Percentiles rank a stretch among this genome's conserved stretches.
phyloP scores from a whole-genome alignment of 305 asterid species.

The Solanum chacoense region DNA sequence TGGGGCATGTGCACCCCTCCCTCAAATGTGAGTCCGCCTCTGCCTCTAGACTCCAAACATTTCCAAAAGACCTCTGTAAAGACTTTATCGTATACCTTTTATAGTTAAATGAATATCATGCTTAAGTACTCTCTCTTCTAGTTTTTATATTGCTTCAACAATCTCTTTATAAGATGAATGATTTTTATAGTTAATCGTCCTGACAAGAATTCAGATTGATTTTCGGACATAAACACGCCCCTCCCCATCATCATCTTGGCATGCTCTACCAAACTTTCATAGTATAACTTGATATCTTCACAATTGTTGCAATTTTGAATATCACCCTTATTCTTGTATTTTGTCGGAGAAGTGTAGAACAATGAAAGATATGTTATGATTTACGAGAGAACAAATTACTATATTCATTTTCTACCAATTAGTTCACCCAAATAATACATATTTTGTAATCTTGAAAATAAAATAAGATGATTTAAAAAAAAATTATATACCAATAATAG shows the following conservation, averaged over 20 bases:
- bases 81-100: neutral
- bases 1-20: neutral
- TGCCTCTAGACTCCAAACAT: neutral
- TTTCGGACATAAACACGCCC: neutral
- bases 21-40: neutral
- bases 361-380: neutral
- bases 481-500: neutral
- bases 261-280: neutral
- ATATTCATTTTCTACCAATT: neutral
- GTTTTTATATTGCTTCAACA: neutral
- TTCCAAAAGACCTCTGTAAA: neutral
- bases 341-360: neutral
- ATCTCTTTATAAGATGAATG: neutral
- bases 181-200: neutral
- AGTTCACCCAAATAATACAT: neutral
- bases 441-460: neutral
- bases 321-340: neutral
- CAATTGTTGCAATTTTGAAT: neutral
- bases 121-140: neutral
- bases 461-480: neutral
- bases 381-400: neutral
- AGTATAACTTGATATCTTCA: neutral
- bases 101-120: neutral
- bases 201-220: neutral
- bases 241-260: neutral